Conservation (phyloP, 176 grass and related monocot species). For the Zea luxurians region DNA sequence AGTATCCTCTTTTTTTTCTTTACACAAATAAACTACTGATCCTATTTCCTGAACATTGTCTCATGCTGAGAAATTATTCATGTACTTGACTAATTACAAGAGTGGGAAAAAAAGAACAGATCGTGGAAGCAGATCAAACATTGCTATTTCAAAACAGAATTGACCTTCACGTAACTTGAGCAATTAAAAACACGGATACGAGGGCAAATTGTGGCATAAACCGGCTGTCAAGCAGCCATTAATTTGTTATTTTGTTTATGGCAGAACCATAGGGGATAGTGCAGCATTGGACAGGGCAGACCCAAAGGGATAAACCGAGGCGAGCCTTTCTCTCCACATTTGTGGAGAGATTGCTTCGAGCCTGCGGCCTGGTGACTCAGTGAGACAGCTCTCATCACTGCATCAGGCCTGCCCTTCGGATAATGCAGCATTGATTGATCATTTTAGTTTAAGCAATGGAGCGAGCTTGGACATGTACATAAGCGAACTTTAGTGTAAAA, state of each 20-base stretch:
- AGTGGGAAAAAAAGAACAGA: not conserved
- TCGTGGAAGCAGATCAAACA: not conserved
- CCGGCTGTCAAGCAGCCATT: not conserved
- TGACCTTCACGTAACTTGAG: not conserved
- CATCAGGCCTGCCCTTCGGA: too few species aligned
- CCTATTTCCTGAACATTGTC: not conserved
- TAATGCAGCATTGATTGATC: not conserved
- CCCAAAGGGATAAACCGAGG: too few species aligned
- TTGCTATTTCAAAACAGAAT: not conserved
- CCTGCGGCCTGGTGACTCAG: too few species aligned
- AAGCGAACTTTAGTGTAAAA: not conserved
- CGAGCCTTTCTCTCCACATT: too few species aligned
- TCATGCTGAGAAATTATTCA: constrained; percentile 9
- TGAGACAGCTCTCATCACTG: too few species aligned
- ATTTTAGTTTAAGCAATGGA: not conserved
- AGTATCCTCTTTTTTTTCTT: not conserved
- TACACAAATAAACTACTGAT: not conserved
- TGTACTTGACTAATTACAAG: not conserved
- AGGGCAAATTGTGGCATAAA: not conserved
- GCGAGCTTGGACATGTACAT: not conserved
- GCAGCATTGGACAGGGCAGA: not conserved
- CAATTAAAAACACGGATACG: not conserved
- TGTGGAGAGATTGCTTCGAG: too few species aligned
- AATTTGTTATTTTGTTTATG: not conserved
- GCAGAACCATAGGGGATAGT: not conserved